phyloP scores from a whole-genome alignment of 768 basidiomycete genomes.

The Russula sp. region DNA sequence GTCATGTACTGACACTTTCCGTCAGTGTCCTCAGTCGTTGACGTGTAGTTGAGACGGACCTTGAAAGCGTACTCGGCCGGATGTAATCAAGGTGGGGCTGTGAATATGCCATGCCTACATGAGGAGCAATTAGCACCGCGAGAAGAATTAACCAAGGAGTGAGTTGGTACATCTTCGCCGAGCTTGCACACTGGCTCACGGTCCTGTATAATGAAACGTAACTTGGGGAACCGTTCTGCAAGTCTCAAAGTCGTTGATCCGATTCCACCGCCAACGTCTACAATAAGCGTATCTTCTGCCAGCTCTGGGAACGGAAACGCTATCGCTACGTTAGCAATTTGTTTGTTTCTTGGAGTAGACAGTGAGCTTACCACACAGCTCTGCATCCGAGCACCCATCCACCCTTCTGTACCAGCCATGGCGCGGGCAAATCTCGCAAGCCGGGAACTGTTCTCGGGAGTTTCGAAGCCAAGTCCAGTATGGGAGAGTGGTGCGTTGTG shows the following conservation, averaged over 20 bases:
- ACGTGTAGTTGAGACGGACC: slow-evolving; percentile 20
- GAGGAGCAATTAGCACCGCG: background rate
- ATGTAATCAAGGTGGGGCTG: slow-evolving; percentile 27
- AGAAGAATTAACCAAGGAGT: background rate
- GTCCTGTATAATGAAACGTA: slow-evolving; percentile 64
- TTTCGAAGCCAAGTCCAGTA: slow-evolving; percentile 79
- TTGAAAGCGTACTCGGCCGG: slow-evolving; percentile 29
- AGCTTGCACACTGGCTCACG: slow-evolving; percentile 52
- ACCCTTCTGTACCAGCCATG: slow-evolving; percentile 69
- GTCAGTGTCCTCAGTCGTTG: slow-evolving; percentile 1
- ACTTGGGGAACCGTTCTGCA: slow-evolving; percentile 40
- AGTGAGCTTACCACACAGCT: slow-evolving; percentile 31
- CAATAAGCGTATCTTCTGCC: slow-evolving; percentile 48
- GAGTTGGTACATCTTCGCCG: slow-evolving; percentile 38
- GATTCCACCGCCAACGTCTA: slow-evolving; percentile 72
- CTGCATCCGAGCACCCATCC: slow-evolving; percentile 55
- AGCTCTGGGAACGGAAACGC: slow-evolving; percentile 60
- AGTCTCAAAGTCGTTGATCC: slow-evolving; percentile 51
- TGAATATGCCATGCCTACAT: slow-evolving; percentile 30
- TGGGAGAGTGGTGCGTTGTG: slow-evolving; percentile 49
- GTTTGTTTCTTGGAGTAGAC: background rate
- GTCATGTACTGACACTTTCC: slow-evolving; percentile 53
- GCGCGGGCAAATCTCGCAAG: slow-evolving; percentile 71
- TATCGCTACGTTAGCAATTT: slow-evolving; percentile 33
- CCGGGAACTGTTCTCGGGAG: slow-evolving; percentile 44